Evolutionary conservation across 2,329 filamentous ascomycete genomes (phyloP), one percentile per base, ranked within the genome.

Genomic region (Colletotrichum plurivorum): DNA sequence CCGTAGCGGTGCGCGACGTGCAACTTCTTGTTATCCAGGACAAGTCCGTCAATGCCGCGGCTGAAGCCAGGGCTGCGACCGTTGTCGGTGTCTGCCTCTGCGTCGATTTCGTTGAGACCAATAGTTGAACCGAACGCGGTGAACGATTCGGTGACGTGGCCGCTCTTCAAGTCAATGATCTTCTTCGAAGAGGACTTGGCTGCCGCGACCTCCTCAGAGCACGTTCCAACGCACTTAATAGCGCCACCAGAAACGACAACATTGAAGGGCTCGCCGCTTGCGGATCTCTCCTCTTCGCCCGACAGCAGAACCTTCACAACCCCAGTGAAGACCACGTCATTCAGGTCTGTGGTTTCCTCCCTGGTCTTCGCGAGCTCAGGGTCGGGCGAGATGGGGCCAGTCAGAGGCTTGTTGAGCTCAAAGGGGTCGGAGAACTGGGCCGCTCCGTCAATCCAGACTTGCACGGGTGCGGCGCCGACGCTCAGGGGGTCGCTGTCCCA

Each of bases 401-500:
- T 74, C 4, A 76, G 52, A 0, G 86, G 81, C 78, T 91, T 91
- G 3, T 79, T 73, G 9, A 91, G 80, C 77, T 87, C 84, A 12
- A 90, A 76, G 0, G 87, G 87, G 10, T 84, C 77, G 41, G 88
- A 81, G 67, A 86, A 88, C 73, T 92, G 90, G 2, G 85, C 81
- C 9, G 80, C 85, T 4, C 89, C 89, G 64, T 91, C 89, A 66
- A 91, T 90, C 86, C 88, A 91, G 2, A 91, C 87, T 76, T 91
- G 88, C 0, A 87, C 82, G 0, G 89, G 88, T 0, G 87, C 79
- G 1, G 89, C 88, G 1, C 89, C 89, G 0, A 89, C 84, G 49
- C 86, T 87, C 2, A 91, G 78, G 36, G 89, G 89, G 69, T 91
- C 88, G 49, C 85, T 88, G 72, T 91, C 88, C 89, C 89, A 91